Base-by-base conservation (phyloP, 441 rosid genomes). In the Omphalea diandra region DNA sequence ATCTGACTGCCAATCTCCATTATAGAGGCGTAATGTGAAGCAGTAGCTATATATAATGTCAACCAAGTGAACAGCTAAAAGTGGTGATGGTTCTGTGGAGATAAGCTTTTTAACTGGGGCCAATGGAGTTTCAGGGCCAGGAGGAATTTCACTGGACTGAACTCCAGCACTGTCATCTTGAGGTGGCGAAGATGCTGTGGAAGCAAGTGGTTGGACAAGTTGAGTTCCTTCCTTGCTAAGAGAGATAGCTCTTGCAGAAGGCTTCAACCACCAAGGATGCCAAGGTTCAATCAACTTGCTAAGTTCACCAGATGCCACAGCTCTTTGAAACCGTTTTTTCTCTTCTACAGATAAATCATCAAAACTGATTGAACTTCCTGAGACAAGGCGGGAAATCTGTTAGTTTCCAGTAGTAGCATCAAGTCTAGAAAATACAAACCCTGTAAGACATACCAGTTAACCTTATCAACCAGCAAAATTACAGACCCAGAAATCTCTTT, bases 181-280 rank as follows among this genome's bases (percentile, higher is more conserved):
- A 3, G 47, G 24, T 12, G 77, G 56, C 33, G 60, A 70, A 22
- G 80, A 64, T 24, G 75, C 69, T 50, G 75, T 81, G 22, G 73
- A 58, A 22, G 35, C 65, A 64, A 87, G 59, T 41, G 87, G 79
- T 68, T 87, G 96, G 63, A 92, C 79, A 15, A 92, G 88, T 52
- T 70, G 83, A 54, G 87, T 80, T 70, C 98, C 98, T 43, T 82
- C 83, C 63, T 72, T 74, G 55, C 93, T 82, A 32, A 89, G 89
- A 60, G 82, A 74, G 63, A 92, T 83, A 57, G 77, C 75, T 74
- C 81, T 73, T 41, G 96, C 96, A 63, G 90, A 83, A 83, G 88
- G 86, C 53, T 74, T 81, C 72, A 89, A 74, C 99, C 99, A 95
- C 98, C 99, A 95, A 55, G 99, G 99, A 44, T 88, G 93, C 99